phyloP scores from a whole-genome alignment of 2,329 filamentous ascomycete species.

The Epichloe aotearoae region DNA sequence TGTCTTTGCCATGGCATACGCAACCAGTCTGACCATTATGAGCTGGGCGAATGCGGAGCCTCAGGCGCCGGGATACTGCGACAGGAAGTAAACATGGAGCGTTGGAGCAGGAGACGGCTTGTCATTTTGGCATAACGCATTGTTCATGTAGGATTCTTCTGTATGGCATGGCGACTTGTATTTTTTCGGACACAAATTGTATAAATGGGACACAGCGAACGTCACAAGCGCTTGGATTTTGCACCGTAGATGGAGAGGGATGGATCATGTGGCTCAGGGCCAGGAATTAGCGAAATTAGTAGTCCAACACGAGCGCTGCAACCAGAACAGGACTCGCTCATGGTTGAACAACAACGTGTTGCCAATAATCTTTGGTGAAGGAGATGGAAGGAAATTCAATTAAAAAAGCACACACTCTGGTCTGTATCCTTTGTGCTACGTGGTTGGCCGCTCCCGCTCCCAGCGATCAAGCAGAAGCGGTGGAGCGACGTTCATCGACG shows the following conservation, averaged over 20 bases:
- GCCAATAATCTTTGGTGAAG: no score
- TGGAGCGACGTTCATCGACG: neutral
- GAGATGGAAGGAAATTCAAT: neutral
- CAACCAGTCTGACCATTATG: conserved; percentile 70
- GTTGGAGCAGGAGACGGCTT: neutral
- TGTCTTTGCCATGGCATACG: conserved; percentile 79
- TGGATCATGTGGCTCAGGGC: neutral
- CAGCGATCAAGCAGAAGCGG: neutral
- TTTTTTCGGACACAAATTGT: neutral
- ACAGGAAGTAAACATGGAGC: conserved; percentile 19
- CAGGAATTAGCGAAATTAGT: neutral
- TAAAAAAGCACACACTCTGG: neutral
- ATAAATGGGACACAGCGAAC: neutral
- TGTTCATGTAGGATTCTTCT: neutral
- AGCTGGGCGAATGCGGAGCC: conserved; percentile 62
- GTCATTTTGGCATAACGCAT: neutral
- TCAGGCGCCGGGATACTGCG: conserved; percentile 40
- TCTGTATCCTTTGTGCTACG: no score
- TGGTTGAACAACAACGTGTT: no score
- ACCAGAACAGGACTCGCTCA: no score
- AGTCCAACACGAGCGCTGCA: neutral
- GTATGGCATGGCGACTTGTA: neutral
- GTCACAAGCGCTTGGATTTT: neutral
- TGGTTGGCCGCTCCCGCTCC: no score
- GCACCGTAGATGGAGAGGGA: conserved; percentile 2